A percentile compares a stretch with the other conserved stretches of the same genome.
phyloP scores from a whole-genome alignment of 2,329 filamentous ascomycete genomes.

The Hypoxylon sp. region DNA sequence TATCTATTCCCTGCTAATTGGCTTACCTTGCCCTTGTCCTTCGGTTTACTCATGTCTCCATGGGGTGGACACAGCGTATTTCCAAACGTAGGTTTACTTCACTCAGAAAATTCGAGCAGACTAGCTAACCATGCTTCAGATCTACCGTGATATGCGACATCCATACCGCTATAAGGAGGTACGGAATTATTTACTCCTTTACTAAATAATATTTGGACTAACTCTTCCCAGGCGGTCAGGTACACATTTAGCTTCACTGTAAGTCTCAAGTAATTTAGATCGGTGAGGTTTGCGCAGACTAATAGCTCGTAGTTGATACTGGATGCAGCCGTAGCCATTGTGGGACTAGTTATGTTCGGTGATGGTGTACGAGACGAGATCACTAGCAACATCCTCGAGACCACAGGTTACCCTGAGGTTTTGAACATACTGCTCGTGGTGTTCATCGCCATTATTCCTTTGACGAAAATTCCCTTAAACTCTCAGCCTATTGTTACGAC shows the following conservation, averaged over 20 bases:
- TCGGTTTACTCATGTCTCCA: conserved; percentile 88
- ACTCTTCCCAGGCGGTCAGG: conserved; percentile 73
- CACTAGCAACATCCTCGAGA: conserved; percentile 88
- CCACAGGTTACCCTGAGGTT: conserved; percentile 78
- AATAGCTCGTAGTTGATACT: conserved; percentile 74
- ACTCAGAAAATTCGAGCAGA: not conserved
- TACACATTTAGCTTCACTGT: conserved; percentile 89
- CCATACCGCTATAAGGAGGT: conserved; percentile 79
- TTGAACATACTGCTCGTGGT: conserved; percentile 85
- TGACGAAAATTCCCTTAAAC: conserved; percentile 95
- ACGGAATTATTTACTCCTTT: conserved; percentile 6
- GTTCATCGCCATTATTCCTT: conserved; percentile 91
- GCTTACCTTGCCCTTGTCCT: conserved; percentile 87
- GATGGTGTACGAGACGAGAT: conserved; percentile 89
- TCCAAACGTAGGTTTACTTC: conserved; percentile 73
- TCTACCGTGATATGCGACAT: conserved; percentile 76
- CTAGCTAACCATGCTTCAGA: conserved; percentile 57
- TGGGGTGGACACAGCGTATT: conserved; percentile 79
- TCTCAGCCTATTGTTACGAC: conserved; percentile 90
- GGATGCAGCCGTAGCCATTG: conserved; percentile 84
- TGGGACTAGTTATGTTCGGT: conserved; percentile 95
- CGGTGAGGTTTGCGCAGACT: conserved; percentile 19
- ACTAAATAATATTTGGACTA: conserved; percentile 26
- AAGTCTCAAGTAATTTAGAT: conserved; percentile 54
- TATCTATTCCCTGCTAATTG: conserved; percentile 89